Evolutionary conservation across 2,329 filamentous ascomycete genomes (phyloP), one percentile per base, ranked within the genome.

Genomic region (Pseudocercospora macadamiae): DNA sequence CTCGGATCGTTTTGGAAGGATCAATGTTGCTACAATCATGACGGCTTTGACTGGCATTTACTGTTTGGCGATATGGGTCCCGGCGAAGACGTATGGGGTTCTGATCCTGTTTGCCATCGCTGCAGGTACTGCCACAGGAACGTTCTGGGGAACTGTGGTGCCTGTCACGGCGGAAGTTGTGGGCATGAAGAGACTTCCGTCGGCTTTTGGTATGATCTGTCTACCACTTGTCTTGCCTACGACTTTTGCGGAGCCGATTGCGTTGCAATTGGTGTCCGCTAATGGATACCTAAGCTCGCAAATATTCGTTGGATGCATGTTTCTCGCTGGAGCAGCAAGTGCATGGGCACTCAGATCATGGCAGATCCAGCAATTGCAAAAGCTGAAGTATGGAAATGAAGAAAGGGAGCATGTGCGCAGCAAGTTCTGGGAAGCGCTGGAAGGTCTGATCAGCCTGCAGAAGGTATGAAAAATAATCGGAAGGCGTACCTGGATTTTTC

Each of bases 231-330:
- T 65, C 9, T 49, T 69, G 19, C 68, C 68, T 16, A 65, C 66
- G 1, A 67, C 65, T 1, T 69, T 70, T 32, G 67, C 64, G 4
- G 68, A 70, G 51, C 54, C 59, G 5, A 67, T 70, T n/a, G 68
- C 68, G 2, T 52, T 70, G 47, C 48, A 66, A 55, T 39, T 70
- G 10, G 66, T 67, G 10, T 55, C 64, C 7, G 36, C 61, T 2
- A 60, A 51, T 6, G 68, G 68, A 2, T 87, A 85, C 62, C 75
- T 83, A 0, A 77, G 80, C 18, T 80, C 83, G 1, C 83, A 86
- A 64, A 61, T 87, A 2, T 87, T 85, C 66, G 78, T 81, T 0
- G 84, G 82, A 0, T 80, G 79, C 63, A 84, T 85, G 79, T 87
- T 85, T 66, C 67, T 86, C 12, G 80, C 71, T 1, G 84, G 79